These are phyloP conservation scores for Dactylonectria macrodidyma DNA, from an alignment of 2,329 filamentous ascomycete species.

Conservation along the genomic window DNA sequence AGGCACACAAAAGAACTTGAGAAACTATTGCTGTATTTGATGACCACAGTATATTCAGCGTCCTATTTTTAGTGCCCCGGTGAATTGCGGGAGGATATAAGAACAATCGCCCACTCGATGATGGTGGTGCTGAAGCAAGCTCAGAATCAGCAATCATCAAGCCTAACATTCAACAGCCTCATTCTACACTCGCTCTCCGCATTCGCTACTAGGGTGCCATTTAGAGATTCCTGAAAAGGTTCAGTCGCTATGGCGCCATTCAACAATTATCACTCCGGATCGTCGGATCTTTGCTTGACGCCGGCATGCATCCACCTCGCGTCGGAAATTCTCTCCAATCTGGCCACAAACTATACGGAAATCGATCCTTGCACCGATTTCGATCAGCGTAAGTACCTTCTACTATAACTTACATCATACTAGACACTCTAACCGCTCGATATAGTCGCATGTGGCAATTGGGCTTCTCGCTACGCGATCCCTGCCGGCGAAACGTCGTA, in stretches of 20 bases:
- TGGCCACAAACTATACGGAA: slow-evolving; percentile 65
- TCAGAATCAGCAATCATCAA: no score
- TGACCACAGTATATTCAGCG: no score
- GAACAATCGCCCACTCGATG: no score
- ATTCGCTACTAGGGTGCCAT: no score
- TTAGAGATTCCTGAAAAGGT: neutral
- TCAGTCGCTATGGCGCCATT: slow-evolving; percentile 16
- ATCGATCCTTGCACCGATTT: slow-evolving; percentile 81
- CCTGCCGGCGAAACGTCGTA: slow-evolving; percentile 68
- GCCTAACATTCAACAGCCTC: neutral
- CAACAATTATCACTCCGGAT: neutral
- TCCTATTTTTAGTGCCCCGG: no score
- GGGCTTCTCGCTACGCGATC: slow-evolving; percentile 75
- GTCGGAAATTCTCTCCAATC: slow-evolving; percentile 49
- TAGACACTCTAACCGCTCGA: neutral
- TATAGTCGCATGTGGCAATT: slow-evolving; percentile 67
- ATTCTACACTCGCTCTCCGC: neutral
- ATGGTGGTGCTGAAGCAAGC: no score
- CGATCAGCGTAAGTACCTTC: slow-evolving; percentile 63
- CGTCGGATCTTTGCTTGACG: slow-evolving; percentile 36
- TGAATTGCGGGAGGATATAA: no score
- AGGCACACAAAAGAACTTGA: no score
- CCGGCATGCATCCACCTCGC: slow-evolving; percentile 51
- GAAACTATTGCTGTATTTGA: no score
- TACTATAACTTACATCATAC: slow-evolving; percentile 57